Percentiles rank a stretch among this genome's conserved stretches.
Conservation (phyloP, 2,329 filamentous ascomycete species). For the Colletotrichum falcatum region DNA sequence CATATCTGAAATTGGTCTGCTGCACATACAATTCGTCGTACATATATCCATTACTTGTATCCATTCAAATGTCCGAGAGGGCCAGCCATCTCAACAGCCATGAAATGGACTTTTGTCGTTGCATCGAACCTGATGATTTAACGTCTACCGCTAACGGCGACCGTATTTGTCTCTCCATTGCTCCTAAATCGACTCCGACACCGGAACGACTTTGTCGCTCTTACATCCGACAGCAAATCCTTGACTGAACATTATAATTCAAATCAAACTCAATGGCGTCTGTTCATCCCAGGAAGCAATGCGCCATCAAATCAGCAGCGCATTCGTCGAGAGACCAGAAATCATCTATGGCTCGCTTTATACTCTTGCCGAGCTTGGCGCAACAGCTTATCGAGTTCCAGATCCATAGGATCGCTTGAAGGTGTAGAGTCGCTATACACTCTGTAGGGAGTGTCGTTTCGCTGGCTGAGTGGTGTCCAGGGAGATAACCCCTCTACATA, state of each 20-base stretch:
- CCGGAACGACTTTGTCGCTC: neutral
- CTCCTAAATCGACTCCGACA: neutral
- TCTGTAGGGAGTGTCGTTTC: neutral
- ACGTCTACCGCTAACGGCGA: neutral
- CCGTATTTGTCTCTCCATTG: neutral
- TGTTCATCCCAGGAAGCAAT: too few relatives aligned
- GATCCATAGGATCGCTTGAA: constrained; percentile 10
- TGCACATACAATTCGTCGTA: constrained; percentile 31
- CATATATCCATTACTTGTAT: constrained; percentile 11
- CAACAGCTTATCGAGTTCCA: constrained; percentile 21
- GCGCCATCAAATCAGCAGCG: too few relatives aligned
- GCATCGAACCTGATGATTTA: neutral
- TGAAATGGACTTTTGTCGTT: neutral
- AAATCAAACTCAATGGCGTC: neutral
- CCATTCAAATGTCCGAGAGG: constrained; percentile 8
- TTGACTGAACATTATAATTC: neutral
- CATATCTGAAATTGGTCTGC: constrained; percentile 24
- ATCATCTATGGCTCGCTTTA: neutral
- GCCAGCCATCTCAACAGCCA: constrained; percentile 18
- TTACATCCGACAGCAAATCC: neutral
- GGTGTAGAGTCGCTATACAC: constrained; percentile 3
- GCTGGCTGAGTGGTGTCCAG: constrained; percentile 19
- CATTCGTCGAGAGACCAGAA: neutral
- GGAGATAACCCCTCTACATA: constrained; percentile 30
- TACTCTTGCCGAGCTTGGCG: constrained; percentile 6